phyloP scores from a whole-genome alignment of 192 early-diverging fungal genomes.

The Funneliformis mosseae region DNA sequence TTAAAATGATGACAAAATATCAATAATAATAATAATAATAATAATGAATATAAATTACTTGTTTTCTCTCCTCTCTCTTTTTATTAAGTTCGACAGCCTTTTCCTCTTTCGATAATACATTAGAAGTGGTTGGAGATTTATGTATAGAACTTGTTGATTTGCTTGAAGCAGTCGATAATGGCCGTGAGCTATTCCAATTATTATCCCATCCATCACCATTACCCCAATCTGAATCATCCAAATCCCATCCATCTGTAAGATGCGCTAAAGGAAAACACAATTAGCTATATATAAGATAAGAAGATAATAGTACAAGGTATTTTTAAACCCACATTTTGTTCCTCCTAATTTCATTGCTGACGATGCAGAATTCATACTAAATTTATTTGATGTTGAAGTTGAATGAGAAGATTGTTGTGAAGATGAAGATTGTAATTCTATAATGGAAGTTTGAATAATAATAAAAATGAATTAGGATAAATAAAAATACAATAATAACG shows the following conservation, averaged over 20 bases:
- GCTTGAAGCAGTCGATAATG: conserved; percentile 1
- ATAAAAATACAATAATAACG: conserved; percentile 8
- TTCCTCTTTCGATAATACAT: conserved; percentile 47
- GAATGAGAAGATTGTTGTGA: not conserved
- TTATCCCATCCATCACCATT: conserved; percentile 33
- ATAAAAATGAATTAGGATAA: not conserved
- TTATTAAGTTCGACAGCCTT: conserved; percentile 53
- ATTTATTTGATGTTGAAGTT: not conserved
- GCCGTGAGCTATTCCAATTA: conserved; percentile 24
- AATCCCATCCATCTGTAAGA: conserved; percentile 31
- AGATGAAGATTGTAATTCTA: conserved; percentile 24
- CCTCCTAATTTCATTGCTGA: conserved; percentile 8
- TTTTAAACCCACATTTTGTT: not conserved
- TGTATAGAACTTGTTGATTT: not conserved
- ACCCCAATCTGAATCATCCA: conserved; percentile 34
- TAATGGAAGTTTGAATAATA: conserved; percentile 11
- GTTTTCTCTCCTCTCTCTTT: conserved; percentile 56
- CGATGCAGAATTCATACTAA: not conserved
- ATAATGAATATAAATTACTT: conserved; percentile 25
- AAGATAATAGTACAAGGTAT: not conserved
- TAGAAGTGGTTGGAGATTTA: not conserved
- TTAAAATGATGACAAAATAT: not conserved
- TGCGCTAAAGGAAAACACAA: not conserved
- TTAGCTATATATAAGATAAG: not conserved
- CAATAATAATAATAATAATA: not conserved